Evolutionary conservation across 208 protist species (phyloP), one percentile per base, ranked within the genome.

Genomic region (Trypanosoma theileri): DNA sequence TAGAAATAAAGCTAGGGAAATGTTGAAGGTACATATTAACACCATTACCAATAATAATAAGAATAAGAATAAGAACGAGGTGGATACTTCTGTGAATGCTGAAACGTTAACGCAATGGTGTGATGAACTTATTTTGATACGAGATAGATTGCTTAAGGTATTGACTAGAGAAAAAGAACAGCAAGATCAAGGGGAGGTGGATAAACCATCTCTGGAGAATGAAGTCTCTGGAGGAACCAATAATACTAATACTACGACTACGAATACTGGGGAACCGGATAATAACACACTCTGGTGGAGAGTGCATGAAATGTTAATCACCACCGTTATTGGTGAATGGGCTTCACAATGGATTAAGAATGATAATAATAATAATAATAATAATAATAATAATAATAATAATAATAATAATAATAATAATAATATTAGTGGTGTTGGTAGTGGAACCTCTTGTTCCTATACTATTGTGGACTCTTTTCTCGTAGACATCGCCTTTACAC

Each of bases 391-490:
- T 31, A 41, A 19, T 44, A 11, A 42, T 48, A 48, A 48, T 48
- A 48, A 48, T 48, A 48, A 48, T 48, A 48, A 48, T 17, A 48
- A 48, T 48, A 48, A 11, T 48, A 48, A 48, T 48, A 48, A 48
- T 48, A 48, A 48, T n/a, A n/a, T n/a, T n/a, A n/a, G n/a, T 22
- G 28, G 40, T 24, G 52, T 19, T 7, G 45, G 31, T 53, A 26
- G 12, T 41, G 53, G 7, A 21, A 48, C 24, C 3, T 17, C 24
- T 51, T n/a, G 1, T n/a, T 35, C 61, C 0, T 48, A 31, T 19
- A 45, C 54, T 19, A n/a, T 75, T 63, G 3, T 75, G 42, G 70
- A 75, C 48, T 31, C 2, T n/a, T 66, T 75, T 69, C 62, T 75
- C 16, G 44, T 48, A 22, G 56, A 35, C 22, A 48, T 75, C 8